A percentile compares a stretch with the other conserved stretches of the same genome.
These are phyloP conservation scores for Fraxinus velutina DNA, from an alignment of 305 asterid genomes.

Conservation along the genomic window DNA sequence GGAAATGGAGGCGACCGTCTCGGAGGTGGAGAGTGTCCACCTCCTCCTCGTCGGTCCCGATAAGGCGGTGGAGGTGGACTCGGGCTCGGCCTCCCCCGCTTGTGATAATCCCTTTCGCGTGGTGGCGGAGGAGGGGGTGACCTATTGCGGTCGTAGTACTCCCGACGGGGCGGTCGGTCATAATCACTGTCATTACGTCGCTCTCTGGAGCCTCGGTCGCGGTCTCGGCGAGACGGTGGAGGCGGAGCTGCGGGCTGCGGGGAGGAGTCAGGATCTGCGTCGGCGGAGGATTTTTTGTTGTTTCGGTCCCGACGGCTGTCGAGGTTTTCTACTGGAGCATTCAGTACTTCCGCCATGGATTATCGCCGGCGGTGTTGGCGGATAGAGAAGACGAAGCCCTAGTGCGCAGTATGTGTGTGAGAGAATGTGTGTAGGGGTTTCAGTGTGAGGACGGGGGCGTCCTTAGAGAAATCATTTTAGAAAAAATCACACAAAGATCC, in stretches of 20 bases:
- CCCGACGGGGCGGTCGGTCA: conserved; percentile 69
- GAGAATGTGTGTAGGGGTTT: neutral
- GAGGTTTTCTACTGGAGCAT: conserved; percentile 31
- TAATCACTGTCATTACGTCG: conserved; percentile 69
- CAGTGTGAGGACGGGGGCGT: neutral
- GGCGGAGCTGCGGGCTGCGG: conserved; percentile 44
- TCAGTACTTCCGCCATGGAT: conserved; percentile 44
- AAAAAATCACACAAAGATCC: neutral
- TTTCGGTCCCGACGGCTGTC: conserved; percentile 22
- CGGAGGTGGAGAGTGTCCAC: conserved; percentile 67
- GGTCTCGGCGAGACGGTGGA: conserved; percentile 30
- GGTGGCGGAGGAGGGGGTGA: conserved; percentile 46
- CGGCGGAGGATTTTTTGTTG: conserved; percentile 36
- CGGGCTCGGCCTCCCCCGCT: conserved; percentile 66
- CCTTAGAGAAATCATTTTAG: neutral
- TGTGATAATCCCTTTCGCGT: conserved; percentile 65
- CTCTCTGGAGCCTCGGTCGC: conserved; percentile 74
- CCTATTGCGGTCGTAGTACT: conserved; percentile 68
- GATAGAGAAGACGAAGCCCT: conserved; percentile 2
- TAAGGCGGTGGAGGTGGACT: conserved; percentile 89
- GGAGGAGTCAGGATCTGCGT: conserved; percentile 35
- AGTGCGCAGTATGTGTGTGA: neutral
- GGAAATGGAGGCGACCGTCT: conserved; percentile 87
- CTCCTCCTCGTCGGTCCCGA: conserved; percentile 75
- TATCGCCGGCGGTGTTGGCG: neutral